Conservation (phyloP, 768 basidiomycete genomes). For the Lactifluus piperatus region DNA sequence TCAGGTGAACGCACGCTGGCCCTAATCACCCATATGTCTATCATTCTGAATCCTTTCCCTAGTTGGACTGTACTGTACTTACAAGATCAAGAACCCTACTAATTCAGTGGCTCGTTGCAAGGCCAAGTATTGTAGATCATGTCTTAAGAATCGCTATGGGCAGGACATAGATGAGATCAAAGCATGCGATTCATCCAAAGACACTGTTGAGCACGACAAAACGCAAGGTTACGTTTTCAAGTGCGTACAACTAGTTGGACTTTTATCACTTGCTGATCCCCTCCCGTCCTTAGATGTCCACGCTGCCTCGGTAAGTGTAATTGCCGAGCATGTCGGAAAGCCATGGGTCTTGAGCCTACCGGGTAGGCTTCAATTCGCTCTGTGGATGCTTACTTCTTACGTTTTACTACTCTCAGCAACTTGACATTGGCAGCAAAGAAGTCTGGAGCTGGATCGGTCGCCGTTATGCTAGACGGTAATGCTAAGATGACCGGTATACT, state of each 20-base stretch:
- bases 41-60: background rate
- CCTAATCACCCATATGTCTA: background rate
- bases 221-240: constrained; percentile 41
- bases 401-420: constrained; percentile 26
- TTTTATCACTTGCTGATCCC: constrained; percentile 15
- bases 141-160: constrained; percentile 62
- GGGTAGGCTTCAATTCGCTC: constrained; percentile 38
- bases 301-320: constrained; percentile 60
- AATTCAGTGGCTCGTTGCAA: constrained; percentile 38
- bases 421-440: constrained; percentile 31
- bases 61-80: constrained; percentile 35
- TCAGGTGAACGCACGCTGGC: constrained; percentile 31
- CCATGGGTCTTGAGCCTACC: constrained; percentile 48
- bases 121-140: constrained; percentile 53
- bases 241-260: constrained; percentile 28
- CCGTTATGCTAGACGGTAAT: constrained; percentile 30
- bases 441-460: constrained; percentile 32
- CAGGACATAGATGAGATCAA: constrained; percentile 39
- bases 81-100: constrained; percentile 19
- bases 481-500: constrained; percentile 27
- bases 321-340: constrained; percentile 56
- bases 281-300: constrained; percentile 44
- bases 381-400: background rate
- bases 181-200: constrained; percentile 19
- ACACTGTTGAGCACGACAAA: constrained; percentile 25